A percentile compares a stretch with the other conserved stretches of the same genome.
Evolutionary conservation across 2,329 filamentous ascomycete genomes (phyloP).

Genomic region (Neoscytalidium dimidiatum): DNA sequence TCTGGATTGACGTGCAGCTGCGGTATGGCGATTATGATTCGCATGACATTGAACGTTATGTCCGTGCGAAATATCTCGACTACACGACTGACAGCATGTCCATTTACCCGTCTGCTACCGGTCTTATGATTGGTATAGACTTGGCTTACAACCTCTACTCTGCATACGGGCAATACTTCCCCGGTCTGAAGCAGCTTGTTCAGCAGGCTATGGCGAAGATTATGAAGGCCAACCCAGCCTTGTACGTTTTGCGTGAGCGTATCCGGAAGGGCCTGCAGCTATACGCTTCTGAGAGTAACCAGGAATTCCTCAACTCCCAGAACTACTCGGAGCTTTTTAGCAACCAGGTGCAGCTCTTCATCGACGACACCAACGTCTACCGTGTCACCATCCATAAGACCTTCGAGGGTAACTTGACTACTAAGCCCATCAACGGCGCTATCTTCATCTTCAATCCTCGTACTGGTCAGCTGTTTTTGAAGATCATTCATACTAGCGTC

Average conservation of each 20-base stretch:
- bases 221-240: conserved; percentile 97
- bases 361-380: conserved; percentile 98
- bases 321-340: conserved; percentile 99
- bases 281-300: conserved; percentile 97
- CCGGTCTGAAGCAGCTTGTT: conserved; percentile 88
- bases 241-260: conserved; percentile 95
- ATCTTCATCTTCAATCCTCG: conserved; percentile 99
- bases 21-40: conserved; percentile 98
- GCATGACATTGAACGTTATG: conserved; percentile 97
- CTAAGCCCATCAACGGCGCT: conserved; percentile 98
- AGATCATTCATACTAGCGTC: conserved; percentile 99
- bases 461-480: conserved; percentile 94
- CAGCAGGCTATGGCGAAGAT: conserved; percentile 99
- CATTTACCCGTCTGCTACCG: conserved; percentile 95
- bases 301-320: conserved; percentile 98
- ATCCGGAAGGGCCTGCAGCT: conserved; percentile 97
- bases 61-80: conserved; percentile 95
- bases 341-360: conserved; percentile 98
- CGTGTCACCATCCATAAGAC: conserved; percentile 99
- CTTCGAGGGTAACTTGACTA: conserved; percentile 97
- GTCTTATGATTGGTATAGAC: conserved; percentile 97
- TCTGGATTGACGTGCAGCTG: conserved; percentile 97
- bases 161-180: conserved; percentile 98
- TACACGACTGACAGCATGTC: conserved; percentile 99
- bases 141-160: conserved; percentile 98